Evolutionary conservation across 805 yeast species (phyloP), one percentile per base, ranked within the genome.

Genomic region (Cyberlindnera bimundalis): DNA sequence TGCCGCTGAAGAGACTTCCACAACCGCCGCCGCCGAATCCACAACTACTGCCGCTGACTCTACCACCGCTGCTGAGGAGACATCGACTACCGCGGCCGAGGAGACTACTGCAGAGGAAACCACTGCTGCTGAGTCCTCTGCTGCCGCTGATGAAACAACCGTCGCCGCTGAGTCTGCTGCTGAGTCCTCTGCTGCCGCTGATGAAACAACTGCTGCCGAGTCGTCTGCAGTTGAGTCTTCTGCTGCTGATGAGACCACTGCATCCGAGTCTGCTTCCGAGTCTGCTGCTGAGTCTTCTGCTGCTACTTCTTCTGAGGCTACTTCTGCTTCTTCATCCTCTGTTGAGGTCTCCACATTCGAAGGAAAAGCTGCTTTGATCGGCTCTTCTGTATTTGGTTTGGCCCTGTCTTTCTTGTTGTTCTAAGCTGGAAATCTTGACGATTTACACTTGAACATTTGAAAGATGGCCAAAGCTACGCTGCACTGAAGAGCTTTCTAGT

Each of bases 351-450:
- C n/a, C 39, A 36, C 47, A 30, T 42, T 48, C 35, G 52, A 45
- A 37, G 58, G 51, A 43, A 50, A 51, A 41, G 55, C 53, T 29
- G 52, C 40, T 33, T 38, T 50, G 26, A 28, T 45, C 31, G 48
- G 47, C 34, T 47, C 48, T 43, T 45, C 51, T 33, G 49, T 43
- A 35, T 37, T 50, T 31, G 55, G 52, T 35, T 36, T 52, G 34
- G 52, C 46, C 32, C 27, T 51, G 9, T 39, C 43, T 19, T 46
- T 52, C 45, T 46, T 49, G 34, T 36, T 51, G 34, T 48, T 43
- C 44, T 43, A 32, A 38, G 19, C n/a, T n/a, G n/a, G n/a, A n/a
- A n/a, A n/a, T n/a, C n/a, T n/a, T n/a, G n/a, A n/a, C n/a, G n/a
- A n/a, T n/a, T n/a, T n/a, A n/a, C n/a, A n/a, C n/a, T n/a, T n/a